Base-by-base conservation (phyloP, 108 stramenopile species). In the Nitzschia inconspicua region DNA sequence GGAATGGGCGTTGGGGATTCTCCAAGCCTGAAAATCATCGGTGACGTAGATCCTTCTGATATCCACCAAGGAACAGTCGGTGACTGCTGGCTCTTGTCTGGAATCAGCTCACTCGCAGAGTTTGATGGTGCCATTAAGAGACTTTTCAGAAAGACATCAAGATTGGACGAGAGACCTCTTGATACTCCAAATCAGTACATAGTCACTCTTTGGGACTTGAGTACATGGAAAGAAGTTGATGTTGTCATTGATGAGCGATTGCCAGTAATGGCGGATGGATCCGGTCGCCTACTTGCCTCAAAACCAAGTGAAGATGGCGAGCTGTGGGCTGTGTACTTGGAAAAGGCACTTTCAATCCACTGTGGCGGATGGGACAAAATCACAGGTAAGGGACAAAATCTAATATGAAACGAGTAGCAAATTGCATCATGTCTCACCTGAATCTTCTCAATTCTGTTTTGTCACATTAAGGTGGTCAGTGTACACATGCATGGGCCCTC, bases 71-170 rank as follows among this genome's bases (percentile, higher is more conserved):
- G 75, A 3, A 7, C 22, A 26, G 57, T 73, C 0, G 72, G 72
- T 3, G 60, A 73, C 47, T 75, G 73, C 41, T 75, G 73, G 73
- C 28, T 75, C 20, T 37, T 75, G n/a, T 75, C 73, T 6, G 73
- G 61, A 2, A 75, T 75, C 55, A 43, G 41, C 28, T 42, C 49
- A 25, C 39, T 75, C 52, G 75, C 75, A 14, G 75, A 76, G 61
- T 76, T 76, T 23, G 75, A 76, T 56, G 75, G 75, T 32, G 75
- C 68, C 51, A 70, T 76, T 46, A 76, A 69, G 35, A 47, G 49
- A 3, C 25, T 68, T 14, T 76, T 69, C 48, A 57, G 68, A n/a
- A 76, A 76, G 44, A 76, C 75, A 4, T 58, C 49, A 35, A 43
- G 65, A 10, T 23, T 76, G 51, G 46, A 62, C 23, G 22, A 66